Conservation (phyloP, 2,329 filamentous ascomycete genomes). For the Plenodomus tracheiphilus region DNA sequence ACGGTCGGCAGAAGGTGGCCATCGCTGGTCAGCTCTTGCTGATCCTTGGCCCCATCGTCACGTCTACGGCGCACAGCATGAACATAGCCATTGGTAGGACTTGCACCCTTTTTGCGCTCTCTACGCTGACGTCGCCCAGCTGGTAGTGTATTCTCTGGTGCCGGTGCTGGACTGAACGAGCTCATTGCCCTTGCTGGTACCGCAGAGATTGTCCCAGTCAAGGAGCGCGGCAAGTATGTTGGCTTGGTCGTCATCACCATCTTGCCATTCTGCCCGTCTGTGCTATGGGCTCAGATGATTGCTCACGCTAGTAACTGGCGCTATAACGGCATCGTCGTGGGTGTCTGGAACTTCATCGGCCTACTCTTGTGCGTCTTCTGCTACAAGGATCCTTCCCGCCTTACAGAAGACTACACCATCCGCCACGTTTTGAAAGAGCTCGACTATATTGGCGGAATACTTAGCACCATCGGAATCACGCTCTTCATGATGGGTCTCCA, state of each 20-base stretch:
- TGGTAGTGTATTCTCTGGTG: constrained; percentile 58
- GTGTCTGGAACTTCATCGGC: constrained; percentile 56
- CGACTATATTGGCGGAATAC: constrained; percentile 37
- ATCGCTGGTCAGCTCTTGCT: constrained; percentile 38
- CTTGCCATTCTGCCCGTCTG: constrained; percentile 64
- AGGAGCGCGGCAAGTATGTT: constrained; percentile 66
- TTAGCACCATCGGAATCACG: constrained; percentile 35
- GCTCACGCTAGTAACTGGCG: constrained; percentile 56
- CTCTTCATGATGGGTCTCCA: constrained; percentile 45
- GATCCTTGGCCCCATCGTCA: constrained; percentile 43
- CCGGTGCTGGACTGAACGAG: constrained; percentile 69
- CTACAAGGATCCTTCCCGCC: constrained; percentile 46
- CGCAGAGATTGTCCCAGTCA: constrained; percentile 67
- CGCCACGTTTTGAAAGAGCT: constrained; percentile 31
- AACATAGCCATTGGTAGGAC: constrained; percentile 35
- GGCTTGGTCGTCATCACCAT: constrained; percentile 64
- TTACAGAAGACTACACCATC: constrained; percentile 46
- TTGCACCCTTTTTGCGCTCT: neutral
- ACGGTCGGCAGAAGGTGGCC: constrained; percentile 38
- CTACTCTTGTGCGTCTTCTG: constrained; percentile 54
- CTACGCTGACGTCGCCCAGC: constrained; percentile 14
- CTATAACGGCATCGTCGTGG: constrained; percentile 58
- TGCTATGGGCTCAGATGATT: constrained; percentile 64
- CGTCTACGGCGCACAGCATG: constrained; percentile 33
- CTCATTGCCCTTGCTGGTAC: constrained; percentile 69